A percentile compares a stretch with the other conserved stretches of the same genome.
phyloP scores from a whole-genome alignment of 1,284 basidiomycete genomes.

The Boletus nobilissimus region DNA sequence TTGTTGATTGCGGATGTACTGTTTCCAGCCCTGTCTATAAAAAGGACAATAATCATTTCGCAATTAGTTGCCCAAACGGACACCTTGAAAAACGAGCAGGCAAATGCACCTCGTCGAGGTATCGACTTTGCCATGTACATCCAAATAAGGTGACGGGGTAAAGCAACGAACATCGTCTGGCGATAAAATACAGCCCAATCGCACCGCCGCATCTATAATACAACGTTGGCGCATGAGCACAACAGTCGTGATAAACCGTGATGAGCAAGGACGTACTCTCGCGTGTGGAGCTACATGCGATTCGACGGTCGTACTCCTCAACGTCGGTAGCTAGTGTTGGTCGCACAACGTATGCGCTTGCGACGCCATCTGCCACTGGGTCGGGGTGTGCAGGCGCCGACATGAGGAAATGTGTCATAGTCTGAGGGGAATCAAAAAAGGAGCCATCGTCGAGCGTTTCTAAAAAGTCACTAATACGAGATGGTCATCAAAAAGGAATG shows the following conservation, averaged over 20 bases:
- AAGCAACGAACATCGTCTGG: constrained; percentile 93
- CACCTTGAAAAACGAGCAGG: not conserved
- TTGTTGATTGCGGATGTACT: constrained; percentile 86
- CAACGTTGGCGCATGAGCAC: no score
- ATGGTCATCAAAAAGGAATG: no score
- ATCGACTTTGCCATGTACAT: constrained; percentile 95
- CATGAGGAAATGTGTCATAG: constrained; percentile 60
- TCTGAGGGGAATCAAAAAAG: constrained; percentile 68
- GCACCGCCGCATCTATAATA: constrained; percentile 84
- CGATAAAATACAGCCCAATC: constrained; percentile 90
- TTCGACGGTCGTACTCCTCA: constrained; percentile 25
- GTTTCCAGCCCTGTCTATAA: constrained; percentile 82
- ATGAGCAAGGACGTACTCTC: no score
- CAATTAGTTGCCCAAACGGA: not conserved
- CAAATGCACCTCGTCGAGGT: constrained; percentile 83
- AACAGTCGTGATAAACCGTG: no score
- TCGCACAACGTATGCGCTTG: constrained; percentile 28
- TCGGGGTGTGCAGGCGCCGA: constrained; percentile 54
- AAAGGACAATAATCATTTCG: not conserved
- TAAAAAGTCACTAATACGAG: constrained; percentile 79
- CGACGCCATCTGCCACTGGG: constrained; percentile 22
- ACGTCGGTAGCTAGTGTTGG: constrained; percentile 33
- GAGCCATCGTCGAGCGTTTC: constrained; percentile 79
- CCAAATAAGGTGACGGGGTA: constrained; percentile 93
- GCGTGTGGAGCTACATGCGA: constrained; percentile 30